Conservation (phyloP, 192 early-diverging fungal genomes). For the Geranomyces variabilis region DNA sequence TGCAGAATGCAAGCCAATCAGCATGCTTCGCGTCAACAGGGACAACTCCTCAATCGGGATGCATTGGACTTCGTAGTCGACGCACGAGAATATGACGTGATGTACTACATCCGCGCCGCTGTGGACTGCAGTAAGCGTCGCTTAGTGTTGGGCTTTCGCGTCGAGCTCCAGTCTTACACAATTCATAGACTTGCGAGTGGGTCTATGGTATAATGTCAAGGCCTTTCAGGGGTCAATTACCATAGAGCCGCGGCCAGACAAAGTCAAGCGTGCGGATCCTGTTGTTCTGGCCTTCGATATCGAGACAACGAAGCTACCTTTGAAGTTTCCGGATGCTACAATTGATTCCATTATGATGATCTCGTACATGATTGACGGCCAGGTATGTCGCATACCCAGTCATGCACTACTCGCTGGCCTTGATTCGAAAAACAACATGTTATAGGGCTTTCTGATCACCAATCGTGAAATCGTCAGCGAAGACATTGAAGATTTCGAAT, state of each 20-base stretch:
- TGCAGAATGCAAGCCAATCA: slow-evolving; percentile 7
- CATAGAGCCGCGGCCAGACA: slow-evolving; percentile 70
- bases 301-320: slow-evolving; percentile 95
- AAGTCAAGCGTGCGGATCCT: slow-evolving; percentile 91
- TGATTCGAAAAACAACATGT: not conserved
- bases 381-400: slow-evolving; percentile 54
- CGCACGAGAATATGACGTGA: slow-evolving; percentile 96
- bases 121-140: slow-evolving; percentile 76
- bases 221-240: slow-evolving; percentile 60
- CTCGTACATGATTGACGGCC: slow-evolving; percentile 99
- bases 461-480: slow-evolving; percentile 94
- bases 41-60: slow-evolving; percentile 39
- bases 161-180: no score
- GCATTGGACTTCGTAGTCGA: slow-evolving; percentile 77
- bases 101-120: slow-evolving; percentile 92
- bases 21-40: not conserved
- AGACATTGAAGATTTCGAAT: slow-evolving; percentile 98
- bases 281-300: slow-evolving; percentile 97
- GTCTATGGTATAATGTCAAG: slow-evolving; percentile 88
- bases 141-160: no score
- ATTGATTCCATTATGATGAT: slow-evolving; percentile 99
- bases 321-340: slow-evolving; percentile 93
- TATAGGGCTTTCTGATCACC: slow-evolving; percentile 93
- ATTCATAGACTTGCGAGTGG: slow-evolving; percentile 82
- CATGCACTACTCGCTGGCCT: not conserved